Base-by-base conservation (phyloP, 768 basidiomycete genomes). In the Xanthoconium stramineum region DNA sequence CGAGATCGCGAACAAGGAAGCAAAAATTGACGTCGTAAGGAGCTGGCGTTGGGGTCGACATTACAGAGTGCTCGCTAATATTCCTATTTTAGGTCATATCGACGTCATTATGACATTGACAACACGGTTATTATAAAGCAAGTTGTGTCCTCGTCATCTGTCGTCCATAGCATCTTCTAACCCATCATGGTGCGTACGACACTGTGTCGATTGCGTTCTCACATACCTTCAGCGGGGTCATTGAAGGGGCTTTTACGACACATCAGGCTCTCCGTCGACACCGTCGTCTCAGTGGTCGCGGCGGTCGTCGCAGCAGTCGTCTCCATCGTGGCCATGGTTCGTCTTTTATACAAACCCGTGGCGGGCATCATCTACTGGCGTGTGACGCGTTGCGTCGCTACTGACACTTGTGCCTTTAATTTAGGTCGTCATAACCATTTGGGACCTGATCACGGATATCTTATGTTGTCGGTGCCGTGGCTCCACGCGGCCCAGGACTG, bases 21-120 rank as follows among this genome's bases (percentile, higher is more conserved):
- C 77, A 80, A 62, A 84, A 83, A 54, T 84, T 81, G 53, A 73
- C 35, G 53, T 81, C 71, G 15, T 50, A 40, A 7, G 55, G 55
- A 12, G 9, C 11, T 5, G 32, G 13, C n/a, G 9, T n/a, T 19
- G n/a, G 15, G 38, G 24, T 24, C 24, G 24, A 24, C 24, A 24
- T 24, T 24, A 24, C 24, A 24, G 24, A 24, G 24, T 4, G 24
- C 24, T 24, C 24, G 24, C 24, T 4, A 4, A 24, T 24, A 24
- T 4, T 24, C 24, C 24, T 2, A 24, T 4, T 4, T 24, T 24
- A 24, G 24, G 24, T 4, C 24, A 4, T 24, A 4, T 24, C 24
- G 24, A 24, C 24, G 24, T 24, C 36, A 14, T 37, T 13, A 13
- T 13, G 13, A 12, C 36, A 37, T 7, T 57, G 46, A 63, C 30